A percentile compares a stretch with the other conserved stretches of the same genome.
These are phyloP conservation scores for Termitomyces sp. DNA, from an alignment of 768 basidiomycete species.

Conservation along the genomic window DNA sequence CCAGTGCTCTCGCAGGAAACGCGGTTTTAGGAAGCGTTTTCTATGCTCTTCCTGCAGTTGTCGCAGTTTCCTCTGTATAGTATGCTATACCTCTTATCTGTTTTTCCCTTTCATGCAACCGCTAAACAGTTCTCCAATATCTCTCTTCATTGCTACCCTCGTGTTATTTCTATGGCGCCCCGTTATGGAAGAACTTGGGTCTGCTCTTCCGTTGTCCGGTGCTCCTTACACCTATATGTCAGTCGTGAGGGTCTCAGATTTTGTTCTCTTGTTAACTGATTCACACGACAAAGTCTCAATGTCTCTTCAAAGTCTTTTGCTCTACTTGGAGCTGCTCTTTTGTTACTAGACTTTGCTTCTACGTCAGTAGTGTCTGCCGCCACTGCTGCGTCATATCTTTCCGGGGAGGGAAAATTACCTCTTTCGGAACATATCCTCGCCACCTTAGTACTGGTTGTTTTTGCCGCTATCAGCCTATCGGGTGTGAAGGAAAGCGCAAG, in stretches of 20 bases:
- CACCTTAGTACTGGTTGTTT: conserved; percentile 46
- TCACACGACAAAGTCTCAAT: conserved; percentile 39
- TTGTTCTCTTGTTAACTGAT: not conserved
- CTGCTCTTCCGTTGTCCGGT: conserved; percentile 63
- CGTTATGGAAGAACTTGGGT: conserved; percentile 67
- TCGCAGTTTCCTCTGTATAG: conserved; percentile 59
- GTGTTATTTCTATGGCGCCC: conserved; percentile 70
- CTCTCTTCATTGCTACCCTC: conserved; percentile 56
- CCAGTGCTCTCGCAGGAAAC: conserved; percentile 63
- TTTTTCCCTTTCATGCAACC: not conserved
- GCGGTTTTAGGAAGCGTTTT: conserved; percentile 65
- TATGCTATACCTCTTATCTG: conserved; percentile 23
- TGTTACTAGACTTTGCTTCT: conserved; percentile 67
- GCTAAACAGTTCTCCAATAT: conserved; percentile 54
- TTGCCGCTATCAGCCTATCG: conserved; percentile 48
- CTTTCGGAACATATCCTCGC: conserved; percentile 50
- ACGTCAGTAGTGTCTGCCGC: conserved; percentile 71
- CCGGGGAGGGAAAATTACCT: conserved; percentile 54
- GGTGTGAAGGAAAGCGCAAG: conserved; percentile 61
- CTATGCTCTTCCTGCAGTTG: conserved; percentile 63
- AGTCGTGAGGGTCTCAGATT: conserved; percentile 8
- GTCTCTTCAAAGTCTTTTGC: conserved; percentile 59
- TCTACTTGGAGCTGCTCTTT: conserved; percentile 57
- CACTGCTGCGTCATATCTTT: conserved; percentile 63
- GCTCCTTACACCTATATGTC: conserved; percentile 70